Conservation (phyloP, 345 rosid species). For the Ceriops tagal region DNA sequence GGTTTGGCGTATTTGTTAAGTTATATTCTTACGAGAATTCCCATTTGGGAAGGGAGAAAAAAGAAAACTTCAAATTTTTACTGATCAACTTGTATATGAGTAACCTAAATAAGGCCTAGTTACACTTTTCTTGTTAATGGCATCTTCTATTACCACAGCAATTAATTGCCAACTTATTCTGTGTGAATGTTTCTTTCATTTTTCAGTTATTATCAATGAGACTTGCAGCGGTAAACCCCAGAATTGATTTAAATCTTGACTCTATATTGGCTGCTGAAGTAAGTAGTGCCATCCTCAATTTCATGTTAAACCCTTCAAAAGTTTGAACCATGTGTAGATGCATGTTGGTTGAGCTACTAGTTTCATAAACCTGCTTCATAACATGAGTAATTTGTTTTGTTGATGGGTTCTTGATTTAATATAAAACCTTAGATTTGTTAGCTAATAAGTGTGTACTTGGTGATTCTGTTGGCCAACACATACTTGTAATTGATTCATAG, state of each 20-base stretch:
- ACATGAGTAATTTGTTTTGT: background rate
- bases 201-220: constrained; percentile 88
- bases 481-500: background rate
- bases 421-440: background rate
- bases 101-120: too few species aligned
- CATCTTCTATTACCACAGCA: too few species aligned
- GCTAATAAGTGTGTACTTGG: background rate
- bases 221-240: constrained; percentile 84
- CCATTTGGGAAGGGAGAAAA: background rate
- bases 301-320: too few species aligned
- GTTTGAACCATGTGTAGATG: background rate
- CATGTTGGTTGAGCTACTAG: background rate
- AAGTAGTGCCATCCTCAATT: constrained; percentile 25
- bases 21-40: background rate
- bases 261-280: constrained; percentile 72
- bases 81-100: background rate
- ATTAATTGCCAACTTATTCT: constrained; percentile 4
- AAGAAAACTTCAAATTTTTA: background rate
- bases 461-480: background rate
- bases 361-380: background rate
- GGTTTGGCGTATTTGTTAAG: background rate
- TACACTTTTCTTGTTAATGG: too few species aligned
- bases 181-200: constrained; percentile 14
- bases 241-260: constrained; percentile 75
- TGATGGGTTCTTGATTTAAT: background rate